Conservation (phyloP, 192 early-diverging fungal species). For the Glomus cerebriforme region DNA sequence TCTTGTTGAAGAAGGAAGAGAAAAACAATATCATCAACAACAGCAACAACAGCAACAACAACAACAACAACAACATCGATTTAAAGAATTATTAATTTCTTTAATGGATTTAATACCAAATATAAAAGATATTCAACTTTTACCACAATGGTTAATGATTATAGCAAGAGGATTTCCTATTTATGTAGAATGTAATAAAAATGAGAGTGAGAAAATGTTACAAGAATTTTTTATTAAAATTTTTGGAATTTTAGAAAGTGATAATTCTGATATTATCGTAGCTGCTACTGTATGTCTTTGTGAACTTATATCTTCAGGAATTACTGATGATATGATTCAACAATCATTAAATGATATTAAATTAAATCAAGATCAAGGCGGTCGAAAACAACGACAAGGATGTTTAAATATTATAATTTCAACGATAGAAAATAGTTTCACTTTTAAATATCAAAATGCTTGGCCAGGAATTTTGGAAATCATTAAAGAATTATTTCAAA, state of each 20-base stretch:
- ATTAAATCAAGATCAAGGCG: slow-evolving; percentile 23
- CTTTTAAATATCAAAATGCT: slow-evolving; percentile 79
- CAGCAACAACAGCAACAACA: neutral
- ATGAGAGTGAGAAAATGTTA: slow-evolving; percentile 51
- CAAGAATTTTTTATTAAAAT: slow-evolving; percentile 61
- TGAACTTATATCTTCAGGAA: slow-evolving; percentile 69
- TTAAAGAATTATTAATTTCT: slow-evolving; percentile 53
- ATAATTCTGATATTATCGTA: slow-evolving; percentile 58
- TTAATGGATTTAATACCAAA: slow-evolving; percentile 83
- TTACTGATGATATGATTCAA: slow-evolving; percentile 76
- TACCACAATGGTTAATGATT: slow-evolving; percentile 84
- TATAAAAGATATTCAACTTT: slow-evolving; percentile 75
- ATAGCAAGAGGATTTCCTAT: slow-evolving; percentile 71
- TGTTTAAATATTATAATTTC: slow-evolving; percentile 54
- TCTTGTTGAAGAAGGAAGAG: slow-evolving; percentile 38
- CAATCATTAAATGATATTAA: slow-evolving; percentile 43
- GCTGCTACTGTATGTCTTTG: slow-evolving; percentile 72
- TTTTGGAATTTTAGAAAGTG: slow-evolving; percentile 67
- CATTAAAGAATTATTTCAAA: slow-evolving; percentile 73
- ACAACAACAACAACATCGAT: slow-evolving; percentile 39
- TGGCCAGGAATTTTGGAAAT: slow-evolving; percentile 85
- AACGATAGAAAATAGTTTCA: slow-evolving; percentile 57
- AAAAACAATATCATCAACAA: too few species aligned
- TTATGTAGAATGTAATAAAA: slow-evolving; percentile 62
- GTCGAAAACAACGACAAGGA: slow-evolving; percentile 34